phyloP scores from a whole-genome alignment of 495 filamentous ascomycete genomes.

The Xylaria telfairii region DNA sequence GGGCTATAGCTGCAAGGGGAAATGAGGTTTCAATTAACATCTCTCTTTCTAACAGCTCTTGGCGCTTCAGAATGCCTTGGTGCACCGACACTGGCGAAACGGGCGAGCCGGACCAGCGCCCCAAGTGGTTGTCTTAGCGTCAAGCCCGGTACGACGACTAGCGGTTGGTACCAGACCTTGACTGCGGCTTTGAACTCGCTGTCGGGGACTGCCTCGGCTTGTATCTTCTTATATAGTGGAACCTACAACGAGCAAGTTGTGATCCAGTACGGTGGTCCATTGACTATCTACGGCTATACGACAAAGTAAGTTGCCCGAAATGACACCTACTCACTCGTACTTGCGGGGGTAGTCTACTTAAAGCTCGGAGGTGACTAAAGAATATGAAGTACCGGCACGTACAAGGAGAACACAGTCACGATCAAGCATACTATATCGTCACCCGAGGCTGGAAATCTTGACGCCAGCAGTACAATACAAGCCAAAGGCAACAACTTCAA shows the following conservation, averaged over 20 bases:
- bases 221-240: not conserved
- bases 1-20: not conserved
- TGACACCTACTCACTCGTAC: not conserved
- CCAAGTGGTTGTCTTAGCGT: conserved; percentile 1
- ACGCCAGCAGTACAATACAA: not conserved
- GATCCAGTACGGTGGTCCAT: not conserved
- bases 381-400: not conserved
- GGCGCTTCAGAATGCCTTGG: not conserved
- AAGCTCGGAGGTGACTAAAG: not conserved
- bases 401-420: conserved; percentile 5
- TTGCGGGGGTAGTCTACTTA: not conserved
- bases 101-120: not conserved
- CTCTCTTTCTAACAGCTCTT: not conserved
- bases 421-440: not conserved
- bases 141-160: not conserved
- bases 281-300: not conserved
- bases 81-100: not conserved
- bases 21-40: not conserved
- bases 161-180: conserved; percentile 6
- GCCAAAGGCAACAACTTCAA: not conserved
- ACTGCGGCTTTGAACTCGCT: not conserved
- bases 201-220: not conserved
- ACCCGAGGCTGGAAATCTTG: not conserved
- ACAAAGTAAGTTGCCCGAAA: not conserved
- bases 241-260: conserved; percentile 5